Conservation (phyloP, 805 yeast species). For the Maudiozyma serrabonitensis region DNA sequence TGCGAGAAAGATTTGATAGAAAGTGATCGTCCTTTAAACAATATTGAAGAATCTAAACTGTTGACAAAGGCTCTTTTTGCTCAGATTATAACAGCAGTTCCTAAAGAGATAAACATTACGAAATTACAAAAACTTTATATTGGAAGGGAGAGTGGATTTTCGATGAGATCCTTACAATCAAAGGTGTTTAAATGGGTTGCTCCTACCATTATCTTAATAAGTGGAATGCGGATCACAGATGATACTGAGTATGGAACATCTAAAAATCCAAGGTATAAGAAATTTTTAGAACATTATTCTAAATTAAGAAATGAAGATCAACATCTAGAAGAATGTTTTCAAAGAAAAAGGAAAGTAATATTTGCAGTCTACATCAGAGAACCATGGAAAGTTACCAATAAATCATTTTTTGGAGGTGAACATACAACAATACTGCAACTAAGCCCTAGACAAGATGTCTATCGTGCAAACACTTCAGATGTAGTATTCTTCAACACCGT, state of each 20-base stretch:
- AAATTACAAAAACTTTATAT: conserved; percentile 44
- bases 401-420: conserved; percentile 59
- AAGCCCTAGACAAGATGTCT: conserved; percentile 55
- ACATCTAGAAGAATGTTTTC: conserved; percentile 8
- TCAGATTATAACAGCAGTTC: conserved; percentile 34
- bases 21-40: conserved; percentile 1
- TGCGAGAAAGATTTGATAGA: conserved; percentile 18
- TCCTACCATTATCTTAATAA: conserved; percentile 62
- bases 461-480: conserved; percentile 30
- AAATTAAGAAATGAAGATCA: conserved; percentile 29
- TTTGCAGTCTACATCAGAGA: conserved; percentile 57
- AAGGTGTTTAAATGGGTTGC: conserved; percentile 86
- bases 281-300: conserved; percentile 43
- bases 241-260: conserved; percentile 15
- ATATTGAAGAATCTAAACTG: conserved; percentile 8
- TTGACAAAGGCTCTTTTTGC: conserved; percentile 30
- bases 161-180: conserved; percentile 77
- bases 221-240: conserved; percentile 45
- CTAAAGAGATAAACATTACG: conserved; percentile 17
- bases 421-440: conserved; percentile 53
- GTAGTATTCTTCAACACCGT: conserved; percentile 57
- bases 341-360: conserved; percentile 33
- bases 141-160: conserved; percentile 69
- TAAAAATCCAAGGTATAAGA: conserved; percentile 35
- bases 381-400: conserved; percentile 74